Evolutionary conservation across 352 stramenopile genomes (phyloP), one percentile per base, ranked within the genome.

Genomic region (Globisporangium acanthophoron): DNA sequence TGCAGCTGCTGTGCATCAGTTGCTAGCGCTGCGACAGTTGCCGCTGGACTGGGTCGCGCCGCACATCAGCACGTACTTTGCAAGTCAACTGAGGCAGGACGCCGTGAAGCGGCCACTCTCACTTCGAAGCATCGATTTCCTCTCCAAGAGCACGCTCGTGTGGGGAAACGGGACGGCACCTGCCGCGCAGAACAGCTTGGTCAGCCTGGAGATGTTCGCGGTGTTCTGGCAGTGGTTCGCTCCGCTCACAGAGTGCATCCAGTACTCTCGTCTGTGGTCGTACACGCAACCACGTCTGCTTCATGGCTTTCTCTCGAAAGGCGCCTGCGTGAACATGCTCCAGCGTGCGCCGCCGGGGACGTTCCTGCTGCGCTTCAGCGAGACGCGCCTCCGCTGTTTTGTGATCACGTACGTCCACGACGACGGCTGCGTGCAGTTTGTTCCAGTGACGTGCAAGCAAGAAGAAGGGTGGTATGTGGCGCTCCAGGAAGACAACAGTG

Each of bases 291-390:
- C 83, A n/a, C 74, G 80, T 0, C 69, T 95, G 27, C 66, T 95
- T 20, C 83, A 92, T 55, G 83, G 83, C 29, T 92, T 95, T 48
- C 60, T 93, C 9, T 92, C 83, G 52, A 93, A 95, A 61, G 80
- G 80, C n/a, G 64, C 80, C 5, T 90, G 78, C 13, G 72, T 88
- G 7, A 80, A 77, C 31, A 95, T 92, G 80, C 69, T 94, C 0
- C 65, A 86, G 65, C 66, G 68, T 21, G 80, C 79, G 1, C 78
- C 78, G 9, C 68, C 81, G 8, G 85, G 85, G 0, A 92, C 83
- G 12, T 95, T 93, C 51, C 57, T 95, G 35, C 21, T 95, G 40
- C 76, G 83, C 11, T 89, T 93, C 57, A 92, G 83, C 52, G 83
- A 95, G 62, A 93, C 81, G 2, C 64, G 78, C 3, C 39, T 73